These are phyloP conservation scores for Taxawa tesnikishii DNA, from an alignment of 2,329 filamentous ascomycete genomes.

Conservation along the genomic window DNA sequence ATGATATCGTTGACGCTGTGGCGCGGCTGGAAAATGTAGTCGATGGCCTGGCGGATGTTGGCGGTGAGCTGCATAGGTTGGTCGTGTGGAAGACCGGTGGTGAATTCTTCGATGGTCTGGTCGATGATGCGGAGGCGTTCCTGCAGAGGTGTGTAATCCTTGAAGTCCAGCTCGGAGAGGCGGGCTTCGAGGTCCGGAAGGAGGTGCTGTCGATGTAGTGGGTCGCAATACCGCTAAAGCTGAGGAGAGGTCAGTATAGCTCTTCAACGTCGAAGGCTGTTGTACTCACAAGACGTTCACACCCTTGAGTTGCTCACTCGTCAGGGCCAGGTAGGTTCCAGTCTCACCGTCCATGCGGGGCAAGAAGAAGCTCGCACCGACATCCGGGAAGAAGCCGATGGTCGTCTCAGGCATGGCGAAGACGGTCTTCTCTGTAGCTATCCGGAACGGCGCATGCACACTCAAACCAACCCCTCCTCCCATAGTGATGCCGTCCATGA, in stretches of 20 bases:
- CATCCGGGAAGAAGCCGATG: slow-evolving; percentile 97
- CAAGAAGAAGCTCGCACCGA: slow-evolving; percentile 92
- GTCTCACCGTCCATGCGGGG: slow-evolving; percentile 75
- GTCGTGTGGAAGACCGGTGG: slow-evolving; percentile 68
- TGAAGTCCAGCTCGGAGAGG: slow-evolving; percentile 79
- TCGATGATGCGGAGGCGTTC: slow-evolving; percentile 63
- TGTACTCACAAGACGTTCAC: slow-evolving; percentile 55
- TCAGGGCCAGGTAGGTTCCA: slow-evolving; percentile 88
- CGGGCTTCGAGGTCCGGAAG: slow-evolving; percentile 71
- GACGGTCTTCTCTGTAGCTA: slow-evolving; percentile 87
- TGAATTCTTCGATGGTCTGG: slow-evolving; percentile 82
- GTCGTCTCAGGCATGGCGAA: slow-evolving; percentile 99
- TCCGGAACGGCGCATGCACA: slow-evolving; percentile 88
- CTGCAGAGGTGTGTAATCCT: slow-evolving; percentile 54
- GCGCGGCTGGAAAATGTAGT: slow-evolving; percentile 43
- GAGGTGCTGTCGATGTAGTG: slow-evolving; percentile 92
- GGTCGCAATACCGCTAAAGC: slow-evolving; percentile 79
- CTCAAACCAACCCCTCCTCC: slow-evolving; percentile 90
- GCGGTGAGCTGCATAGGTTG: slow-evolving; percentile 51
- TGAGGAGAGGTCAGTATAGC: slow-evolving; percentile 4
- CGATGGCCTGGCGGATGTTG: slow-evolving; percentile 64
- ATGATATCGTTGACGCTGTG: slow-evolving; percentile 59
- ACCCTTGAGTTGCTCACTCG: slow-evolving; percentile 70
- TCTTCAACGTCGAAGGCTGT: slow-evolving; percentile 1
- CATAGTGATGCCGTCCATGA: slow-evolving; percentile 99